phyloP scores from a whole-genome alignment of 352 stramenopile species.

The Pythium biforme region DNA sequence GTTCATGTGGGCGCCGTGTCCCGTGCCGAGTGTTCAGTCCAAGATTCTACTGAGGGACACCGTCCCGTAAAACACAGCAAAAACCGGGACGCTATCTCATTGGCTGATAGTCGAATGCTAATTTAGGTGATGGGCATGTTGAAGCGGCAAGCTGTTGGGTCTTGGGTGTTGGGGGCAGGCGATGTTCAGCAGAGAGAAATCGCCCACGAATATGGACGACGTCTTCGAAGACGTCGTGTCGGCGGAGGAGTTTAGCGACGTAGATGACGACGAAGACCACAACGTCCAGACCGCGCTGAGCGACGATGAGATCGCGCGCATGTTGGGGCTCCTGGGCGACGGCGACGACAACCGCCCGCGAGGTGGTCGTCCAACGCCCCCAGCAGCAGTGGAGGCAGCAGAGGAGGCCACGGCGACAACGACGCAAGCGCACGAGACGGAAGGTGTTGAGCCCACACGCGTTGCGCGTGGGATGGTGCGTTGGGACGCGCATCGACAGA shows the following conservation, averaged over 20 bases:
- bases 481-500: too few species aligned
- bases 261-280: conserved; percentile 12
- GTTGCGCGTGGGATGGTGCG: too few species aligned
- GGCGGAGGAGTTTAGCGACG: conserved; percentile 37
- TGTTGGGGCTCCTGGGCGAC: conserved; percentile 45
- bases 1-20: background rate
- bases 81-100: conserved; percentile 8
- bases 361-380: too few species aligned
- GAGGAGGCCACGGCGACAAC: too few species aligned
- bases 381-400: too few species aligned
- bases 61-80: background rate
- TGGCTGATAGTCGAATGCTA: conserved; percentile 15
- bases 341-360: too few species aligned
- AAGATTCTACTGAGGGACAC: conserved; percentile 16
- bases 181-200: too few species aligned
- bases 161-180: too few species aligned
- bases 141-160: too few species aligned
- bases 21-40: conserved; percentile 17
- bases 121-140: conserved; percentile 12
- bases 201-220: conserved; percentile 25
- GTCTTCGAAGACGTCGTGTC: conserved; percentile 54
- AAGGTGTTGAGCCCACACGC: too few species aligned
- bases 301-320: conserved; percentile 39
- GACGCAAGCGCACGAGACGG: too few species aligned
- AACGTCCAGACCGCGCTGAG: conserved; percentile 28